phyloP scores from a whole-genome alignment of 805 yeast species.

The Tanozyma kutaoensis region DNA sequence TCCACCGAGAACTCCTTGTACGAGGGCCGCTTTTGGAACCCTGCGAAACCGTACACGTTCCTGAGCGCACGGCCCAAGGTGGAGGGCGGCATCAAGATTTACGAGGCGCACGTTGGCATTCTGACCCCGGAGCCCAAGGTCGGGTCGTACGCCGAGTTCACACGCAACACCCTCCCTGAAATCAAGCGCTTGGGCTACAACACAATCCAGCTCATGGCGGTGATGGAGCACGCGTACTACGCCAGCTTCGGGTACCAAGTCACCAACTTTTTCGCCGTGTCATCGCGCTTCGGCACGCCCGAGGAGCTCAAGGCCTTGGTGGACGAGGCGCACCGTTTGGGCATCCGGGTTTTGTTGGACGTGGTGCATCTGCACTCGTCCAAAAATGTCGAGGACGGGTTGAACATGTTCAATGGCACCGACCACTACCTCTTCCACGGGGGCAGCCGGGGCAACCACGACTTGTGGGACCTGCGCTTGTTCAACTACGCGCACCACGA shows the following conservation, averaged over 20 bases:
- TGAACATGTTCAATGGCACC: conserved; percentile 88
- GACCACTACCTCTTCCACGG: conserved; percentile 91
- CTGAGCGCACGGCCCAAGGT: conserved; percentile 51
- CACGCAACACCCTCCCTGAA: conserved; percentile 67
- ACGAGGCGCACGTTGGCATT: conserved; percentile 94
- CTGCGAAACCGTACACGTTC: conserved; percentile 39
- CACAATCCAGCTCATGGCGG: conserved; percentile 91
- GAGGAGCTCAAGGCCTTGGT: conserved; percentile 85
- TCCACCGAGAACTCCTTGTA: conserved; percentile 41
- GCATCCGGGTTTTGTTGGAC: conserved; percentile 76
- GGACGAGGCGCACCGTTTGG: conserved; percentile 84
- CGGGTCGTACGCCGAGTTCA: conserved; percentile 79
- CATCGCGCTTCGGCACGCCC: conserved; percentile 90
- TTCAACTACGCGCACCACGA: conserved; percentile 89
- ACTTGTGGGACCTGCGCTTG: conserved; percentile 91
- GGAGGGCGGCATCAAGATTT: conserved; percentile 46
- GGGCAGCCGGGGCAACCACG: conserved; percentile 82
- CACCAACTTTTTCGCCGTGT: conserved; percentile 80
- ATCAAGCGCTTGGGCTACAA: conserved; percentile 81
- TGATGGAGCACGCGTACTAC: conserved; percentile 97
- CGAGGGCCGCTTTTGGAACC: conserved; percentile 93
- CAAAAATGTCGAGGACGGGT: conserved; percentile 86
- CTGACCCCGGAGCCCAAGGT: conserved; percentile 81
- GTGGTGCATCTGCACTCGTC: conserved; percentile 96
- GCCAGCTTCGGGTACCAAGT: conserved; percentile 98